These are phyloP conservation scores for Biscogniauxia sp. DNA, from an alignment of 2,329 filamentous ascomycete genomes.

Conservation along the genomic window DNA sequence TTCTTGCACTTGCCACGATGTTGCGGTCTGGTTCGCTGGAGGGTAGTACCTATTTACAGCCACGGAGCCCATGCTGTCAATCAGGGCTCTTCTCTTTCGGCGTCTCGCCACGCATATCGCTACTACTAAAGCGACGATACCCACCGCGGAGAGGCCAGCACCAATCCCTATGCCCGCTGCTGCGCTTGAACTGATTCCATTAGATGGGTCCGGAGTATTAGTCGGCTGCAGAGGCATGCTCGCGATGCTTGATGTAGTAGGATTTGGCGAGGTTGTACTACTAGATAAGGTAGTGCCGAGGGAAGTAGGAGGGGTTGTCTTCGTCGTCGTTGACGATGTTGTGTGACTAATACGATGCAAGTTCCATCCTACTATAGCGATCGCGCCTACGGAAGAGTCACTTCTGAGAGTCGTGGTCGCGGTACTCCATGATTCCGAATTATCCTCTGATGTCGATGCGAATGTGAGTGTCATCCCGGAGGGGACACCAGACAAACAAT, in stretches of 20 bases:
- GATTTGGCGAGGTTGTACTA: not conserved
- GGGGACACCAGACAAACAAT: conserved; percentile 15
- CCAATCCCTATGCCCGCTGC: not conserved
- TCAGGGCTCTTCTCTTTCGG: not conserved
- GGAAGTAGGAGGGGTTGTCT: not conserved
- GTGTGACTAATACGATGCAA: not conserved
- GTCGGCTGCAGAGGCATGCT: not conserved
- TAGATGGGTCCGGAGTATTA: not conserved
- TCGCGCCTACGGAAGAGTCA: conserved; percentile 13
- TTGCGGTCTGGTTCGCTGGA: not conserved
- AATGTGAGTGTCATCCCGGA: conserved; percentile 13
- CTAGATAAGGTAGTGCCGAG: not conserved
- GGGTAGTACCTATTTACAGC: not conserved
- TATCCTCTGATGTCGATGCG: conserved; percentile 9
- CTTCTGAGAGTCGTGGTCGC: conserved; percentile 11
- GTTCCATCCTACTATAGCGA: conserved; percentile 20
- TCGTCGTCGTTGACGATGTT: not conserved
- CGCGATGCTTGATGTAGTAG: not conserved
- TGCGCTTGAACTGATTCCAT: not conserved
- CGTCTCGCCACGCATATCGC: not conserved
- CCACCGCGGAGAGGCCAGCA: not conserved
- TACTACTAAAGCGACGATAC: not conserved
- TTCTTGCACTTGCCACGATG: not conserved
- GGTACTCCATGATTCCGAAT: conserved; percentile 7
- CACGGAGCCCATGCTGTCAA: not conserved